Conservation (phyloP, 768 basidiomycete species). For the Trichaptum fuscoviolaceum region DNA sequence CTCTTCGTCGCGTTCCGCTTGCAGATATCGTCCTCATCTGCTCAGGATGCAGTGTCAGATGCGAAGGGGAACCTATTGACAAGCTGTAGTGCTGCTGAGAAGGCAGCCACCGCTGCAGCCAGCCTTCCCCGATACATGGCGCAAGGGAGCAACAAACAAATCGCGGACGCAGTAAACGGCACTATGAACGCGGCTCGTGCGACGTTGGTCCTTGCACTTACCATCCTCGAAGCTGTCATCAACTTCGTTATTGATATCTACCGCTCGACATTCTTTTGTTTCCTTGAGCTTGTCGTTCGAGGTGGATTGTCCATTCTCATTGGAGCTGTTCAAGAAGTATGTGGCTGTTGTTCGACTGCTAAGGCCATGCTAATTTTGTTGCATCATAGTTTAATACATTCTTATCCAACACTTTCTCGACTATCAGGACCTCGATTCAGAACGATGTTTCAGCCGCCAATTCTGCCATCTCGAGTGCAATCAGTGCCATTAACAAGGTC, state of each 20-base stretch:
- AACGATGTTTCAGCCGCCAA: constrained; percentile 65
- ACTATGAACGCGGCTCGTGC: constrained; percentile 72
- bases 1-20: constrained; percentile 84
- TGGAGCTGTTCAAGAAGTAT: constrained; percentile 75
- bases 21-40: constrained; percentile 62
- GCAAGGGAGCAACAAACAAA: constrained; percentile 73
- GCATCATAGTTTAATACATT: constrained; percentile 60
- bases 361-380: constrained; percentile 12
- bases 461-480: constrained; percentile 54
- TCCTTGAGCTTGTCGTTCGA: constrained; percentile 82
- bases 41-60: constrained; percentile 58
- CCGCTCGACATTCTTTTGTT: constrained; percentile 90
- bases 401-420: constrained; percentile 51
- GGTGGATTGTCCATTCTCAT: constrained; percentile 80
- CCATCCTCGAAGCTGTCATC: constrained; percentile 80
- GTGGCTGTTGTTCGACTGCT: constrained; percentile 19
- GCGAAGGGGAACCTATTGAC: constrained; percentile 75
- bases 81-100: constrained; percentile 81
- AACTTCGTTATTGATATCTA: constrained; percentile 92
- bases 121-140: constrained; percentile 90
- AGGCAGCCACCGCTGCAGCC: constrained; percentile 73
- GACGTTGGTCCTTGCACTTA: constrained; percentile 68
- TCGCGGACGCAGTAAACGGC: constrained; percentile 73
- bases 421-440: constrained; percentile 68
- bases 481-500: constrained; percentile 67